These are phyloP conservation scores for Leptographium lundbergii DNA, from an alignment of 2,329 filamentous ascomycete species.

Conservation along the genomic window DNA sequence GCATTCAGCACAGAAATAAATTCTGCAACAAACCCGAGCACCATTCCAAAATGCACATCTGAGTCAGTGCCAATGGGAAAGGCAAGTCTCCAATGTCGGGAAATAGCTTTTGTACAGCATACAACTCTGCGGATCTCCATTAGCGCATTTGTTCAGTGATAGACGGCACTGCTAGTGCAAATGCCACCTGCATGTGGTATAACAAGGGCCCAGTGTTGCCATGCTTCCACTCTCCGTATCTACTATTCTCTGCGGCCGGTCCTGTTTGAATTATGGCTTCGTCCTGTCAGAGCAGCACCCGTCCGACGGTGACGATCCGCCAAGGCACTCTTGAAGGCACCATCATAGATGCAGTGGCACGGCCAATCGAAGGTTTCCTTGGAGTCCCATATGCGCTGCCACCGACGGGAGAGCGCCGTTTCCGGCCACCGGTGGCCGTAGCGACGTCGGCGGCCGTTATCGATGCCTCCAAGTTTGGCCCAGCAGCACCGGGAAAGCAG, in stretches of 20 bases:
- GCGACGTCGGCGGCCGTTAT: slow-evolving; percentile 25
- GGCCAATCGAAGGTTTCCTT: slow-evolving; percentile 23
- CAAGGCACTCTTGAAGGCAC: slow-evolving; percentile 1
- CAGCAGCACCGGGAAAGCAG: slow-evolving; percentile 9
- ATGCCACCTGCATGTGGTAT: not conserved
- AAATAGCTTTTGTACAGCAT: not conserved
- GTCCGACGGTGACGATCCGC: not conserved
- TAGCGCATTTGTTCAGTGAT: not conserved
- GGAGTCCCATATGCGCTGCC: slow-evolving; percentile 42
- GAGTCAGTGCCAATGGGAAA: not conserved
- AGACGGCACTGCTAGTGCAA: not conserved
- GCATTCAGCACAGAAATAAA: no score
- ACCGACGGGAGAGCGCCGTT: slow-evolving; percentile 24
- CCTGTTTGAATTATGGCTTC: not conserved
- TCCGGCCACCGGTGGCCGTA: slow-evolving; percentile 8
- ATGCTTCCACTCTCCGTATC: not conserved
- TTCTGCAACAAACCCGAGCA: no score
- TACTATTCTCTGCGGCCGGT: not conserved
- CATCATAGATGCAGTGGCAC: slow-evolving; percentile 23
- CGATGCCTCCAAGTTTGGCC: slow-evolving; percentile 29
- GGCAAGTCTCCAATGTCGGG: not conserved
- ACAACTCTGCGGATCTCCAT: not conserved
- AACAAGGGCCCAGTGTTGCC: not conserved
- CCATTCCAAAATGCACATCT: no score
- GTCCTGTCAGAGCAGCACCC: not conserved